Base-by-base conservation (phyloP, 352 stramenopile genomes). In the Pythium apleroticum region DNA sequence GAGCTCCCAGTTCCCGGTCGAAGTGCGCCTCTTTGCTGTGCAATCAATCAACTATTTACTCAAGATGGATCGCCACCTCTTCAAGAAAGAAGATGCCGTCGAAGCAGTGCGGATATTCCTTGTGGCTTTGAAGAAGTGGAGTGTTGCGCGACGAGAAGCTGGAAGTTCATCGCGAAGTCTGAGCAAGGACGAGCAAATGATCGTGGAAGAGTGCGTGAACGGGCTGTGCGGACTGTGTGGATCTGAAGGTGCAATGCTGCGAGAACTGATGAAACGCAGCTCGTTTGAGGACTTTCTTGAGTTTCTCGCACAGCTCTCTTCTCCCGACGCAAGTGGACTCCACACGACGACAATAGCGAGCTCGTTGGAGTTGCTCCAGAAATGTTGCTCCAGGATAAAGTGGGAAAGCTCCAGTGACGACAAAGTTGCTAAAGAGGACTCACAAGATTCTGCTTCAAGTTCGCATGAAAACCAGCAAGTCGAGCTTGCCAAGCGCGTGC, bases 21-120 rank as follows among this genome's bases (percentile, higher is more conserved):
- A 88, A 67, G 69, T 86, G 25, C 77, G 82, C 3, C 63, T 91
- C 0, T 65, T 95, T 30, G 81, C 84, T 1, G 65, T 91, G 24
- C 86, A 95, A 58, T 92, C 86, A 6, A 85, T 93, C 67, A 93
- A 93, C 63, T 95, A 95, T 66, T 61, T 95, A 45, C 73, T 93
- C 52, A 95, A 93, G 68, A 81, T 95, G 80, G 84, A 95, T 57
- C 71, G 76, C 11, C 75, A 87, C 46, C 65, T 87, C 56, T 82
- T 89, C 52, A 63, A 78, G 15, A 75, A 81, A 15, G 65, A 80
- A 4, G 73, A 77, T 5, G 73, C 81, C 28, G 31, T 81, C 24
- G 71, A 81, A n/a, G 62, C 84, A 49, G 71, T 90, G 6, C 61
- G 60, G 0, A 63, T 91, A 63, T 92, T 92, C 54, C 61, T 95